Percentiles rank a stretch among this genome's conserved stretches.
Evolutionary conservation across 345 rosid genomes (phyloP).

Genomic region (Angophora floribunda): DNA sequence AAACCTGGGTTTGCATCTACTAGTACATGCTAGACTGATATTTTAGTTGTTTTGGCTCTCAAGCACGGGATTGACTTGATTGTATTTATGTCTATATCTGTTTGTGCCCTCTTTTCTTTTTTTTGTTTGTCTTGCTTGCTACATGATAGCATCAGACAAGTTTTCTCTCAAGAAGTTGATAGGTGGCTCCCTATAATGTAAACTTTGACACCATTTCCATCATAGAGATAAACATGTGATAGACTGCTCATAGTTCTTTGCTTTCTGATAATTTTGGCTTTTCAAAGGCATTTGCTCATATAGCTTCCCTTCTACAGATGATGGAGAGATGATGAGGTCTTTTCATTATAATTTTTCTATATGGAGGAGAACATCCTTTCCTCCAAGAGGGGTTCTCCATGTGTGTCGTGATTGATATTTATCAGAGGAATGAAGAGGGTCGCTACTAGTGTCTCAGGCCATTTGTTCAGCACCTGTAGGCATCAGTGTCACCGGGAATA

Average conservation of each 20-base stretch:
- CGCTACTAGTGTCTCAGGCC: slow-evolving; percentile 17
- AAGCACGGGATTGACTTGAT: not conserved
- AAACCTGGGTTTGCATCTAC: not conserved
- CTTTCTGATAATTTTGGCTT: not conserved
- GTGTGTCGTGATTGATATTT: slow-evolving; percentile 30
- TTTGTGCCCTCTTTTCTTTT: not conserved
- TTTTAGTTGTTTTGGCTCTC: not conserved
- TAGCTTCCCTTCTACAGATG: slow-evolving; percentile 4
- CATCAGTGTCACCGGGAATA: not conserved
- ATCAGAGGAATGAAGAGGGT: slow-evolving; percentile 40
- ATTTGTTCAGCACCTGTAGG: slow-evolving; percentile 13
- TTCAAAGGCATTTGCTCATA: not conserved
- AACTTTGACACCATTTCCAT: not conserved
- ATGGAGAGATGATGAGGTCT: slow-evolving; percentile 33
- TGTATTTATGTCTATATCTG: not conserved
- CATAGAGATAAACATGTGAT: not conserved
- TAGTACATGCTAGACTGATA: not conserved
- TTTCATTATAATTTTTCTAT: slow-evolving; percentile 5
- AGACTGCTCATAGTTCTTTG: not conserved
- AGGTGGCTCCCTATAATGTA: not conserved
- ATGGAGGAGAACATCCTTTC: slow-evolving; percentile 8
- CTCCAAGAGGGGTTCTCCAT: not conserved
- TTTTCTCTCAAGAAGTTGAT: not conserved
- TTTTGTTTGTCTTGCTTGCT: not conserved
- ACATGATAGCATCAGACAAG: not conserved